Conservation (phyloP, 192 early-diverging fungal genomes). For the Coemansia sp. region DNA sequence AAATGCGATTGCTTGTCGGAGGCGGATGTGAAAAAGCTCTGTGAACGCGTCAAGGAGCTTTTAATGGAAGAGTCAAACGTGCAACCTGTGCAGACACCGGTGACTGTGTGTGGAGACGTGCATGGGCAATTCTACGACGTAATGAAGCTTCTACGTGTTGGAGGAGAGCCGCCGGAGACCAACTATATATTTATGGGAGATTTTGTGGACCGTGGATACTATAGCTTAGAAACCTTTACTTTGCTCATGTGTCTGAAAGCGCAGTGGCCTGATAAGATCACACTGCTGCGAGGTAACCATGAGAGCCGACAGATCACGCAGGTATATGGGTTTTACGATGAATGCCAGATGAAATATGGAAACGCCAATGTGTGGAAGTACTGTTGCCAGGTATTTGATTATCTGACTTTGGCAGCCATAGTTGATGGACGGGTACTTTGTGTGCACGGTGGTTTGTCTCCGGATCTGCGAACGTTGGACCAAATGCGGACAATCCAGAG, state of each 20-base stretch:
- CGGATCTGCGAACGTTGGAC: conserved; percentile 87
- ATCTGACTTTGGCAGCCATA: conserved; percentile 82
- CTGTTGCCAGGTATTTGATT: conserved; percentile 96
- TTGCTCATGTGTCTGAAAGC: conserved; percentile 91
- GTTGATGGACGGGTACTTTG: conserved; percentile 90
- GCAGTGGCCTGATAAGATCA: conserved; percentile 96
- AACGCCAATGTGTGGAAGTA: conserved; percentile 86
- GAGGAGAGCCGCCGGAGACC: conserved; percentile 89
- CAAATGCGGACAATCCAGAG: conserved; percentile 94
- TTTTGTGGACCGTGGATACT: conserved; percentile 98
- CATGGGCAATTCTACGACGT: conserved; percentile 99
- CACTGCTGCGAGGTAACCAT: conserved; percentile 93
- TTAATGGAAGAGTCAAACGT: conserved; percentile 99
- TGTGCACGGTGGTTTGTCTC: conserved; percentile 95
- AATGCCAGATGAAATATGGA: conserved; percentile 88
- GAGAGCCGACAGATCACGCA: conserved; percentile 97
- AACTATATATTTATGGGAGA: conserved; percentile 99
- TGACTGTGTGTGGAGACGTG: conserved; percentile 97
- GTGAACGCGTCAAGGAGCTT: conserved; percentile 97
- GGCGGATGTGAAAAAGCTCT: conserved; percentile 94
- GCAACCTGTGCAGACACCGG: conserved; percentile 92
- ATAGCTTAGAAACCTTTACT: conserved; percentile 94
- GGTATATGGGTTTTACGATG: conserved; percentile 95
- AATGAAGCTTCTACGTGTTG: conserved; percentile 91
- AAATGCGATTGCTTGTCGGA: conserved; percentile 94